Base-by-base conservation (phyloP, 2,329 filamentous ascomycete species). In the Diaporthe vexans region DNA sequence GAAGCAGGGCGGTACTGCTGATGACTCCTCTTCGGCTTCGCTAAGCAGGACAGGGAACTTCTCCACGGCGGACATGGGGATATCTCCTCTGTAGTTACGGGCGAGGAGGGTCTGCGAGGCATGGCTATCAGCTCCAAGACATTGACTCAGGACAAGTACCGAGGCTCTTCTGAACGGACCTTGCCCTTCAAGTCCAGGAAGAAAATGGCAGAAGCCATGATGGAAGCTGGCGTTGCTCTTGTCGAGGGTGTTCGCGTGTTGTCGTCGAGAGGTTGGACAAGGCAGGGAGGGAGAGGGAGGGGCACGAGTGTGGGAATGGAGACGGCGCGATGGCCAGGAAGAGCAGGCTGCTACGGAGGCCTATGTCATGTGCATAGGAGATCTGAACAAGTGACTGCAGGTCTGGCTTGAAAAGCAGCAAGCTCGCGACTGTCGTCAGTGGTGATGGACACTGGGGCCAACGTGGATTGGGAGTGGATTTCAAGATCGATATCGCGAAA, bases 161-260 rank as follows among this genome's bases (percentile, higher is more conserved):
- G 54, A 61, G 56, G 26, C 40, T n/a, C 7, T 40, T 24, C 19
- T 35, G 54, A 33, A 67, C 87, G 77, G 85, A 97, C 95, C 94
- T 99, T 99, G 94, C 97, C 97, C 95, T 99, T 99, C 79, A 99
- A 90, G 85, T 99, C 97, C 81, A 99, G 93, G 84, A 99, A 99
- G 91, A 99, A 99, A 81, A 99, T 84, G 78, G 97, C 97, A 76
- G 97, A 99, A 79, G 97, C 97, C 97, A 99, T 99, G 57, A 29
- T 48, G 57, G 69, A 24, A 10, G 29, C 29, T 54, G 57, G 17
- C 33, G 46, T 72, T 21, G 37, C n/a, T 76, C 63, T 29, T 76
- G 59, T 78, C 73, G 77, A 75, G 78, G 63, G 58, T 71, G 54
- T 17, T 33, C 19, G 54, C 69, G 54, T 17, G 48, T 54, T 17